Evolutionary conservation across 164 flowering plant genomes (phyloP).

Genomic region (Nymphaea colorata): DNA sequence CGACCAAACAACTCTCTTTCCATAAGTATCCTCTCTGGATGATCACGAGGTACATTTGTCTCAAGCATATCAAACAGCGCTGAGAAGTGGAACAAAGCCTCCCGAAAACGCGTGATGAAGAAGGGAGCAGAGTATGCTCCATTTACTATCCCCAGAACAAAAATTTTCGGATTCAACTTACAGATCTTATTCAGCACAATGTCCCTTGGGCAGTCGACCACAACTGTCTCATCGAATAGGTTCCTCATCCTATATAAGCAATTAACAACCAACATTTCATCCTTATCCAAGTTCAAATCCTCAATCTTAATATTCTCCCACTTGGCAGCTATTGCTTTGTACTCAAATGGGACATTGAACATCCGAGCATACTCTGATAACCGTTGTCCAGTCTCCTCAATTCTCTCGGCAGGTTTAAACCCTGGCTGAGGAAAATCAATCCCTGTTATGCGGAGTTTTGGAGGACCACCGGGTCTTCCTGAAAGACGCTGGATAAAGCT

Average conservation of each 20-base stretch:
- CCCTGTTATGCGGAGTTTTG: slow-evolving; percentile 70
- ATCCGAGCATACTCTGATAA: slow-evolving; percentile 49
- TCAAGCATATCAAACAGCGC: slow-evolving; percentile 78
- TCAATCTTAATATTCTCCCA: slow-evolving; percentile 67
- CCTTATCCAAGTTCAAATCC: slow-evolving; percentile 56
- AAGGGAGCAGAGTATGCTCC: slow-evolving; percentile 75
- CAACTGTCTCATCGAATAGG: slow-evolving; percentile 60
- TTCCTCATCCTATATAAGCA: slow-evolving; percentile 44
- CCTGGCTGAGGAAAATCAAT: slow-evolving; percentile 88
- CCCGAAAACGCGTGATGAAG: slow-evolving; percentile 72
- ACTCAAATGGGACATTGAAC: slow-evolving; percentile 75
- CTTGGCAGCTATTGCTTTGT: slow-evolving; percentile 53
- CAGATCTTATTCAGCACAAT: slow-evolving; percentile 38
- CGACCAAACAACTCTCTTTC: slow-evolving; percentile 55
- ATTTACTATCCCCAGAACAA: slow-evolving; percentile 55
- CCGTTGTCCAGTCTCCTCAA: slow-evolving; percentile 73
- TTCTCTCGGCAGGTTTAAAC: slow-evolving; percentile 66
- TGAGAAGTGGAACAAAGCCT: slow-evolving; percentile 70
- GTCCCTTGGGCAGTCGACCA: slow-evolving; percentile 45
- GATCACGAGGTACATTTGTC: slow-evolving; percentile 50
- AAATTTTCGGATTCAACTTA: slow-evolving; percentile 51
- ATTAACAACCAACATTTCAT: slow-evolving; percentile 57
- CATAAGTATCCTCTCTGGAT: slow-evolving; percentile 42
- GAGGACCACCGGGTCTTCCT: slow-evolving; percentile 55
- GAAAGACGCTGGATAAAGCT: slow-evolving; percentile 52